Evolutionary conservation across 2,329 filamentous ascomycete species (phyloP).

Genomic region (Apiospora arundinis): DNA sequence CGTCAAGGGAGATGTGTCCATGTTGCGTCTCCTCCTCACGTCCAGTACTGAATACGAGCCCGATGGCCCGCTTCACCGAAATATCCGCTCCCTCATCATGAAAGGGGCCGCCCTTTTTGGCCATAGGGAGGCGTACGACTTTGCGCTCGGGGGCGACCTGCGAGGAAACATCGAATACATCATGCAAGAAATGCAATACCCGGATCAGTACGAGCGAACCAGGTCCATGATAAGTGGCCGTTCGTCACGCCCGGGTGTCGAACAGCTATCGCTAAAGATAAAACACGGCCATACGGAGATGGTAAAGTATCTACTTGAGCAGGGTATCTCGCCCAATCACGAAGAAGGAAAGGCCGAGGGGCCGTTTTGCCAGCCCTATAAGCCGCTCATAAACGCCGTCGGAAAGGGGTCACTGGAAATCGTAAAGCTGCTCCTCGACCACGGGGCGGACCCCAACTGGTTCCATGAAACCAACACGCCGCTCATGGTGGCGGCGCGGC

Average conservation of each 20-base stretch:
- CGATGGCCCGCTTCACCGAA: neutral
- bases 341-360: neutral
- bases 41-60: neutral
- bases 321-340: neutral
- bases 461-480: neutral
- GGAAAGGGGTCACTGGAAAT: neutral
- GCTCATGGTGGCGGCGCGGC: constrained; percentile 2
- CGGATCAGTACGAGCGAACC: neutral
- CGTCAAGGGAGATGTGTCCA: neutral
- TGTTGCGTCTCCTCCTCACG: neutral
- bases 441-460: constrained; percentile 19
- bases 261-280: neutral
- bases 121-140: neutral
- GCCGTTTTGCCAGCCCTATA: neutral
- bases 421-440: constrained; percentile 25
- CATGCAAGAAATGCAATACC: neutral
- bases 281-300: neutral
- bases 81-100: neutral
- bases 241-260: neutral
- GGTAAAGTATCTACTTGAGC: neutral
- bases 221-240: rapidly evolving
- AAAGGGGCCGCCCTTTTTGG: neutral
- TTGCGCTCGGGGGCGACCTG: neutral
- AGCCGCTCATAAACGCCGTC: neutral
- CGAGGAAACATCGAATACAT: neutral